Percentiles rank a stretch among this genome's conserved stretches.
These are phyloP conservation scores for Amauroascus verrucosus DNA, from an alignment of 2,329 filamentous ascomycete genomes.

Conservation along the genomic window DNA sequence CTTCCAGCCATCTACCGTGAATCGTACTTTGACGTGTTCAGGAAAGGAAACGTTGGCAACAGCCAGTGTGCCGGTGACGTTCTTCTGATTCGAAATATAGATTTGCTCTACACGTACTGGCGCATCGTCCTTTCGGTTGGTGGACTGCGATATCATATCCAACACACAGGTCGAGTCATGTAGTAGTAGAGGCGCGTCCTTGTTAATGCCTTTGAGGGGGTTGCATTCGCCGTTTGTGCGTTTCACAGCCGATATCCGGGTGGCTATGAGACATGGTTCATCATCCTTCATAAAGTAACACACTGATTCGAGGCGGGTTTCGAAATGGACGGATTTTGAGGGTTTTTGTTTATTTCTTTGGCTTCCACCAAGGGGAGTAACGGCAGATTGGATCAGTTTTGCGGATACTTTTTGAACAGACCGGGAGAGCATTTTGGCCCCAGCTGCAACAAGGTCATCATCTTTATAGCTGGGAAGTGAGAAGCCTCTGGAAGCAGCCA, in stretches of 20 bases:
- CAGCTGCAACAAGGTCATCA: slow-evolving; percentile 6
- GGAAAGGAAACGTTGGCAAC: slow-evolving; percentile 6
- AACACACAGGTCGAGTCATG: slow-evolving; percentile 9
- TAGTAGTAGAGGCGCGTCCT: background rate
- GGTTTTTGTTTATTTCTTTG: slow-evolving; percentile 1
- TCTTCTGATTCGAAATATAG: slow-evolving; percentile 6
- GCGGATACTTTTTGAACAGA: slow-evolving; percentile 10
- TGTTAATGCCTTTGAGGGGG: background rate
- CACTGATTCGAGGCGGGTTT: slow-evolving; percentile 9
- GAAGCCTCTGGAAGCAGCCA: slow-evolving; percentile 7
- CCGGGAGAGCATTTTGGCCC: slow-evolving; percentile 7
- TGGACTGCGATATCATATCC: slow-evolving; percentile 7
- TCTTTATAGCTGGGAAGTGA: background rate
- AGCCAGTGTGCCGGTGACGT: slow-evolving; percentile 5
- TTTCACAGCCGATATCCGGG: slow-evolving; percentile 8
- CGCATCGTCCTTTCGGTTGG: background rate
- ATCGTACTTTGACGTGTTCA: slow-evolving; percentile 4
- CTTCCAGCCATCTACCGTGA: slow-evolving; percentile 6
- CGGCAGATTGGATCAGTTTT: slow-evolving; percentile 4
- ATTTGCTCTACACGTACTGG: slow-evolving; percentile 7
- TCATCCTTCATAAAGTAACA: slow-evolving; percentile 10
- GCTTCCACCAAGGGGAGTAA: background rate
- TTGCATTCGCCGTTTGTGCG: slow-evolving; percentile 1
- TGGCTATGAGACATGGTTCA: slow-evolving; percentile 7
- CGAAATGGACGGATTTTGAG: slow-evolving; percentile 10